These are phyloP conservation scores for Polyplosphaeria fusca DNA, from an alignment of 495 filamentous ascomycete species.

Conservation along the genomic window DNA sequence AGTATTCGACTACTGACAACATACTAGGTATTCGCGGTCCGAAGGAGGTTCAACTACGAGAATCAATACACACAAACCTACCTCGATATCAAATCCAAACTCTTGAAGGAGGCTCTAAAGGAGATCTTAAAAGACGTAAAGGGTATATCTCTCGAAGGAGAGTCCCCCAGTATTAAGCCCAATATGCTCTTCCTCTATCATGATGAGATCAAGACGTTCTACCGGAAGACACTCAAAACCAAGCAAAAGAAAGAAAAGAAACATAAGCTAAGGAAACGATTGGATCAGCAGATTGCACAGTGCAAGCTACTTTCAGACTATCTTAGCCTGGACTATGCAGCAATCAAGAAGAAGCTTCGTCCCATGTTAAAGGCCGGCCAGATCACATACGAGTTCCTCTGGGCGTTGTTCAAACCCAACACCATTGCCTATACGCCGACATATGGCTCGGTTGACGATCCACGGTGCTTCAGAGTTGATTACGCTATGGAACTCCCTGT, in stretches of 20 bases:
- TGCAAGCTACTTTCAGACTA: slow-evolving; percentile 77
- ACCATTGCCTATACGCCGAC: slow-evolving; percentile 78
- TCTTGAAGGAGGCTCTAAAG: slow-evolving; percentile 66
- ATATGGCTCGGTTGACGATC: slow-evolving; percentile 75
- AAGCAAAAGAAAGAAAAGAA: slow-evolving; percentile 60
- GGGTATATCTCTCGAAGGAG: slow-evolving; percentile 75
- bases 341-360: slow-evolving; percentile 76
- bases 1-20: background rate
- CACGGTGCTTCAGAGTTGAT: slow-evolving; percentile 86
- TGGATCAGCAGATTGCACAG: slow-evolving; percentile 55
- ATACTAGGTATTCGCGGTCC: slow-evolving; percentile 68
- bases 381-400: slow-evolving; percentile 82
- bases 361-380: slow-evolving; percentile 78
- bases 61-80: slow-evolving; percentile 72
- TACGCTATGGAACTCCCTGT: slow-evolving; percentile 68
- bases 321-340: slow-evolving; percentile 75
- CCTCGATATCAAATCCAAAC: slow-evolving; percentile 83
- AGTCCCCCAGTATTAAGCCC: slow-evolving; percentile 71
- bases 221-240: slow-evolving; percentile 65
- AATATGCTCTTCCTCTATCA: slow-evolving; percentile 88
- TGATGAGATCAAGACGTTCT: slow-evolving; percentile 63
- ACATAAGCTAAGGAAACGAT: slow-evolving; percentile 61
- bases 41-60: slow-evolving; percentile 83
- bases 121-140: slow-evolving; percentile 80
- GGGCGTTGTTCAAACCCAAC: slow-evolving; percentile 91